A percentile compares a stretch with the other conserved stretches of the same genome.
Evolutionary conservation across 1,284 basidiomycete species (phyloP).

Genomic region (Sporisorium exsertum): DNA sequence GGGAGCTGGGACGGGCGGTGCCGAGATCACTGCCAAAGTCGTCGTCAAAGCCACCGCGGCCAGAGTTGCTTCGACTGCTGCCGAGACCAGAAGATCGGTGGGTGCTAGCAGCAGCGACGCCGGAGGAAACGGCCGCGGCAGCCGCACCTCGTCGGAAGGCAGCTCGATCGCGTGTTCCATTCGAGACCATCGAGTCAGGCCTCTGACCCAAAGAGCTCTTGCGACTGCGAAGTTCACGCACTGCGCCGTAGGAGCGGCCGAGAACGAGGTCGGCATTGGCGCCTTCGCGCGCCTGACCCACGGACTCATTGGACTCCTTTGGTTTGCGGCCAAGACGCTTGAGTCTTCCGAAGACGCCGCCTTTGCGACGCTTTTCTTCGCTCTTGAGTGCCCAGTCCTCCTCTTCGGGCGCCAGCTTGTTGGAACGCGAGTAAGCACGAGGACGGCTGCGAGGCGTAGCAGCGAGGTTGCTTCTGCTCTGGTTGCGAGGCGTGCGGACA

Average conservation of each 20-base stretch:
- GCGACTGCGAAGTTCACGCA: slow-evolving; percentile 47
- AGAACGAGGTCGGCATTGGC: slow-evolving; percentile 46
- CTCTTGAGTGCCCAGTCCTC: slow-evolving; percentile 40
- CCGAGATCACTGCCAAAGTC: slow-evolving; percentile 48
- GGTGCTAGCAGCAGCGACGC: slow-evolving; percentile 17
- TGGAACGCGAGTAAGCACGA: slow-evolving; percentile 42
- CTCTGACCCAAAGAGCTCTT: slow-evolving; percentile 32
- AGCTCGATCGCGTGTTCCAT: slow-evolving; percentile 14
- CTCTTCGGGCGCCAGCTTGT: slow-evolving; percentile 50
- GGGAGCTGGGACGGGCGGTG: slow-evolving; percentile 17
- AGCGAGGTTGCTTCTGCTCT: slow-evolving; percentile 34
- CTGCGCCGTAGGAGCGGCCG: slow-evolving; percentile 47
- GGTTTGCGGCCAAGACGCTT: slow-evolving; percentile 40
- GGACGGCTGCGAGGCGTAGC: slow-evolving; percentile 30
- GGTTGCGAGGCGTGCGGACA: slow-evolving; percentile 34
- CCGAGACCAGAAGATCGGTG: slow-evolving; percentile 22
- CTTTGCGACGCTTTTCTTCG: slow-evolving; percentile 45
- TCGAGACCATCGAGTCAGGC: slow-evolving; percentile 16
- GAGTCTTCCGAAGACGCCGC: slow-evolving; percentile 46
- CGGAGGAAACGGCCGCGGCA: slow-evolving; percentile 26
- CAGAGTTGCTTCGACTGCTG: slow-evolving; percentile 31
- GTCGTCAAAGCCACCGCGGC: slow-evolving; percentile 35
- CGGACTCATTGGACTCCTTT: slow-evolving; percentile 6
- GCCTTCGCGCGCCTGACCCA: slow-evolving; percentile 17
- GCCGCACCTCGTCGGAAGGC: slow-evolving; percentile 30